Evolutionary conservation across 257 asterid species (phyloP).

Genomic region (Scutellaria minor): DNA sequence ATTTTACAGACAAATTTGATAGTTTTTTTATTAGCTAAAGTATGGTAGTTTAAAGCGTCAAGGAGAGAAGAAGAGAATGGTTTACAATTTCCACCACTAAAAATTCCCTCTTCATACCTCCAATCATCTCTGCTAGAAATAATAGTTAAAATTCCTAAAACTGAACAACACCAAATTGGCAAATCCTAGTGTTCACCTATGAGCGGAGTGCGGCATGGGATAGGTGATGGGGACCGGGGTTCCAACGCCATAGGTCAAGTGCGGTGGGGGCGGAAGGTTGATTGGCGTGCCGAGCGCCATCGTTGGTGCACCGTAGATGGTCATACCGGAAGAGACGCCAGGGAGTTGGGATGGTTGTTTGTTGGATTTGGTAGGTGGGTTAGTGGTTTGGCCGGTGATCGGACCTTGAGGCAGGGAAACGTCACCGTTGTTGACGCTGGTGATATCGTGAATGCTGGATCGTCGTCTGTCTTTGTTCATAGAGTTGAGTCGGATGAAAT

Average conservation of each 20-base stretch:
- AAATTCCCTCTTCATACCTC: neutral
- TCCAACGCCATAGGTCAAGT: constrained; percentile 60
- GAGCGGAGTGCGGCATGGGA: constrained; percentile 53
- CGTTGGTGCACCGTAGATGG: constrained; percentile 60
- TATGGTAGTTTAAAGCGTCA: constrained; percentile 1
- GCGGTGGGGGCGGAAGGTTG: constrained; percentile 53
- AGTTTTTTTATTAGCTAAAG: constrained; percentile 3
- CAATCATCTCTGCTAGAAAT: constrained; percentile 17
- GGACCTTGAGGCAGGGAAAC: constrained; percentile 67
- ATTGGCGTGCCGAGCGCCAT: constrained; percentile 75
- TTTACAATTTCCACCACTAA: constrained; percentile 19
- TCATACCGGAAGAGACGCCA: constrained; percentile 43
- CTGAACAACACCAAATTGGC: neutral
- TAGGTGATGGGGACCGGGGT: constrained; percentile 51
- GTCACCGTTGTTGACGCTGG: constrained; percentile 68
- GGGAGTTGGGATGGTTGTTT: constrained; percentile 42
- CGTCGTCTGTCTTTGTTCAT: constrained; percentile 86
- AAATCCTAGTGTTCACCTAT: no score
- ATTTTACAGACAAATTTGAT: neutral
- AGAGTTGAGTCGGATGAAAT: constrained; percentile 81
- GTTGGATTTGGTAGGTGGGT: constrained; percentile 49
- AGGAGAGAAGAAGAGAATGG: neutral
- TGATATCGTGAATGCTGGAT: constrained; percentile 91
- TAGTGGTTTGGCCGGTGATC: constrained; percentile 66
- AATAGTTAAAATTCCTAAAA: constrained; percentile 6